A percentile compares a stretch with the other conserved stretches of the same genome.
These are phyloP conservation scores for Hondaea fermentalgiana DNA, from an alignment of 108 stramenopile genomes.

Conservation along the genomic window DNA sequence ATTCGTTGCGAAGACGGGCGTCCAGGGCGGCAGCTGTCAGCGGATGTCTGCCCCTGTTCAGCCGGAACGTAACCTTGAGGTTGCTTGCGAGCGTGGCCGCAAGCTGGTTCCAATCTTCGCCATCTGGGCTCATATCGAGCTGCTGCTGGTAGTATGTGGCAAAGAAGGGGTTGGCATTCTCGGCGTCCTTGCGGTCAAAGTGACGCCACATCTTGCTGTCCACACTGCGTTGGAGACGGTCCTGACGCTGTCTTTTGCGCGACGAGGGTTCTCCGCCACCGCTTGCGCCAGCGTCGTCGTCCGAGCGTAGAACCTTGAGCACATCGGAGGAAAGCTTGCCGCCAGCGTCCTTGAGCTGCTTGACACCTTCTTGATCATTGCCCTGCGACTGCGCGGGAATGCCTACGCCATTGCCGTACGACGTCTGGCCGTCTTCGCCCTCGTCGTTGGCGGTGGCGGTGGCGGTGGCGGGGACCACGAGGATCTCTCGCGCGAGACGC, in stretches of 20 bases:
- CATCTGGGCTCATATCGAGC: neutral
- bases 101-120: neutral
- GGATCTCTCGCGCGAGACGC: neutral
- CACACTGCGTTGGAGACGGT: neutral
- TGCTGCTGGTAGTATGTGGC: neutral
- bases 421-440: no score
- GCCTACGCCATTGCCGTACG: no score
- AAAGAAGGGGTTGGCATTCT: neutral
- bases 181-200: neutral
- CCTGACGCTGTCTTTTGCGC: neutral
- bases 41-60: neutral
- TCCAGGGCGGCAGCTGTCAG: neutral
- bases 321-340: neutral
- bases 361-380: neutral
- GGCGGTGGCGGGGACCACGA: neutral
- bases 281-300: no score
- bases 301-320: neutral
- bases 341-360: neutral
- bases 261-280: no score
- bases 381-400: no score
- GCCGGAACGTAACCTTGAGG: neutral
- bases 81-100: neutral
- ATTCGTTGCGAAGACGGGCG: neutral
- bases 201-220: slow-evolving; percentile 1
- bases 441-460: neutral